phyloP scores from a whole-genome alignment of 148 eudicot genomes.

The Hydrangea macrophylla region DNA sequence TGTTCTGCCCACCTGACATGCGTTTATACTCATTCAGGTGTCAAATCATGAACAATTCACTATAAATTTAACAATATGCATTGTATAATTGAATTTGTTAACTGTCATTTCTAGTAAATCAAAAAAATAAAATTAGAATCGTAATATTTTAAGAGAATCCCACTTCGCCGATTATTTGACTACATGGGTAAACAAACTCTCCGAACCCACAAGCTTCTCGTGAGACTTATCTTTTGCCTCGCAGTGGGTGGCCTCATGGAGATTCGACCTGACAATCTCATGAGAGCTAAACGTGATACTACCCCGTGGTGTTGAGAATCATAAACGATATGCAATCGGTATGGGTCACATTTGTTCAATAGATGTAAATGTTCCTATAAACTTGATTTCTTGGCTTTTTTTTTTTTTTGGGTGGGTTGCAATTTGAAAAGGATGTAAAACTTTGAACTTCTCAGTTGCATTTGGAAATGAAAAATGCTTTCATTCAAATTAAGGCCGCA shows the following conservation, averaged over 20 bases:
- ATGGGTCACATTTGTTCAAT: not conserved
- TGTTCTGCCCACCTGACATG: constrained; percentile 76
- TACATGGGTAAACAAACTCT: not conserved
- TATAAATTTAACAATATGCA: not conserved
- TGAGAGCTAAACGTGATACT: no score
- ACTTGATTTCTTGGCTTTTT: not conserved
- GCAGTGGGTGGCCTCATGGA: no score
- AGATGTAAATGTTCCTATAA: not conserved
- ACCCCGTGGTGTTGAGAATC: no score
- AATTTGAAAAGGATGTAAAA: not conserved
- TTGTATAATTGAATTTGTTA: not conserved
- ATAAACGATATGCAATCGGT: not conserved
- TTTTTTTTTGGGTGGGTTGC: not conserved
- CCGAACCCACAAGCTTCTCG: not conserved
- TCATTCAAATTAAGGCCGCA: not conserved
- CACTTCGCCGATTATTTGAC: no score
- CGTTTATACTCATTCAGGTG: not conserved
- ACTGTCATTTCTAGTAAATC: not conserved
- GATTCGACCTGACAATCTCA: no score
- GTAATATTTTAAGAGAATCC: no score
- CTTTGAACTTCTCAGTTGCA: not conserved
- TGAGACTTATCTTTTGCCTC: no score
- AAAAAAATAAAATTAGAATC: no score
- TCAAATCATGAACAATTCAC: not conserved
- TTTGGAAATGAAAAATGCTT: not conserved